phyloP scores from a whole-genome alignment of 306 rosid species.

The Prunus padus region DNA sequence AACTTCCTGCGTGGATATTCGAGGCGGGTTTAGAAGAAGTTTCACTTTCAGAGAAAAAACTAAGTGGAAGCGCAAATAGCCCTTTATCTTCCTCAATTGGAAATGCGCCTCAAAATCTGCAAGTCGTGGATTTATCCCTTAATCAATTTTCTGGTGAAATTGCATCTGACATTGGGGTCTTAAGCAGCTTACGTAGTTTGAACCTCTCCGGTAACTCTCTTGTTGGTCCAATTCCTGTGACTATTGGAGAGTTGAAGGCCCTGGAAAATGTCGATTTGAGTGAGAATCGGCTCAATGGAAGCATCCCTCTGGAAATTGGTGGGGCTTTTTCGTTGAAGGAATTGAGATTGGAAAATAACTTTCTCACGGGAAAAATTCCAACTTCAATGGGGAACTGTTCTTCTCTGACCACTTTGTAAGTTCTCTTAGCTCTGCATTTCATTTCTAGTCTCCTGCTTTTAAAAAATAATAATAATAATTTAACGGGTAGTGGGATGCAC shows the following conservation, averaged over 20 bases:
- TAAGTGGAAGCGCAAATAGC: conserved; percentile 23
- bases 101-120: conserved; percentile 54
- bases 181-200: conserved; percentile 65
- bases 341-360: conserved; percentile 65
- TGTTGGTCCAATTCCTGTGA: conserved; percentile 64
- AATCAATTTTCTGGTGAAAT: conserved; percentile 76
- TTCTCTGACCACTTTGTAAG: conserved; percentile 75
- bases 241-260: conserved; percentile 60
- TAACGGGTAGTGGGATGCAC: background rate
- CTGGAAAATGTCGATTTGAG: conserved; percentile 70
- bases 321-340: conserved; percentile 63
- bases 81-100: conserved; percentile 32
- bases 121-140: conserved; percentile 73
- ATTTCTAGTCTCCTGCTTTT: conserved; percentile 1
- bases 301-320: conserved; percentile 70
- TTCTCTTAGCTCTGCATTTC: conserved; percentile 30
- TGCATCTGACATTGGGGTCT: conserved; percentile 46
- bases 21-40: conserved; percentile 51
- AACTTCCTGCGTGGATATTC: conserved; percentile 76
- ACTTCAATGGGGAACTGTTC: conserved; percentile 70
- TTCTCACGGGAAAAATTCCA: conserved; percentile 64
- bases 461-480: too few species aligned
- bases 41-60: conserved; percentile 43
- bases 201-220: conserved; percentile 69
- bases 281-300: conserved; percentile 66